Evolutionary conservation across 192 early-diverging fungal species (phyloP).

Genomic region (Chytriomyces hyalinus): DNA sequence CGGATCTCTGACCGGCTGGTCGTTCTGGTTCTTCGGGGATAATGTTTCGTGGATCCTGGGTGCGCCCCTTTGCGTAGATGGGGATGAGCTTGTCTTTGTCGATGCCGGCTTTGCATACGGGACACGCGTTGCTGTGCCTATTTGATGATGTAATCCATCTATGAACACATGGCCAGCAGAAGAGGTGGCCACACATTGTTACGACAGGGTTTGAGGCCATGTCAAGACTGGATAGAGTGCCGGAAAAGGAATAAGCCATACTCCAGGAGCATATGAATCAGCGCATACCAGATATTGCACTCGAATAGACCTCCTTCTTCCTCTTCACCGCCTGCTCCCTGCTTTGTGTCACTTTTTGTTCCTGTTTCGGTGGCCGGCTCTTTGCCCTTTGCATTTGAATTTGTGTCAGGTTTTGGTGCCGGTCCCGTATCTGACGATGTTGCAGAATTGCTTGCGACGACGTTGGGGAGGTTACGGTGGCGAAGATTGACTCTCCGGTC

Average conservation of each 20-base stretch:
- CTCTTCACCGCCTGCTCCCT: not conserved
- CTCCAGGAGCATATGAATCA: not conserved
- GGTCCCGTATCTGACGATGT: not conserved
- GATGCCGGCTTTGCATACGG: conserved; percentile 55
- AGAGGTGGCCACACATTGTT: conserved; percentile 59
- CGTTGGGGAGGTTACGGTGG: conserved; percentile 13
- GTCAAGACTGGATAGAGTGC: conserved; percentile 41
- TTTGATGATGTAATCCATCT: conserved; percentile 39
- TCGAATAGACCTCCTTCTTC: conserved; percentile 44
- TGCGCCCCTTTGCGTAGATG: conserved; percentile 48
- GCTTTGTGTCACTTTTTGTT: not conserved
- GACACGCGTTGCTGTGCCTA: conserved; percentile 43
- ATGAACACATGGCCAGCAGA: conserved; percentile 52
- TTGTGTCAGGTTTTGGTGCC: not conserved
- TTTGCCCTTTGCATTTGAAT: not conserved
- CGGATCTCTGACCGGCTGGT: conserved; percentile 45
- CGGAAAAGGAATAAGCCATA: not conserved
- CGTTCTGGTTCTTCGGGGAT: conserved; percentile 36
- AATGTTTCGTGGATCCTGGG: conserved; percentile 40
- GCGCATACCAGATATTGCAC: conserved; percentile 45
- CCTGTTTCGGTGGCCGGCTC: not conserved
- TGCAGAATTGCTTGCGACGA: not conserved
- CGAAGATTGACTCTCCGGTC: conserved; percentile 18
- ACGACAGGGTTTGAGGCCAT: conserved; percentile 54
- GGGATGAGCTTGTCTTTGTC: conserved; percentile 51